Conservation (phyloP, 1,284 basidiomycete species). For the Xerocomus minutiporus region DNA sequence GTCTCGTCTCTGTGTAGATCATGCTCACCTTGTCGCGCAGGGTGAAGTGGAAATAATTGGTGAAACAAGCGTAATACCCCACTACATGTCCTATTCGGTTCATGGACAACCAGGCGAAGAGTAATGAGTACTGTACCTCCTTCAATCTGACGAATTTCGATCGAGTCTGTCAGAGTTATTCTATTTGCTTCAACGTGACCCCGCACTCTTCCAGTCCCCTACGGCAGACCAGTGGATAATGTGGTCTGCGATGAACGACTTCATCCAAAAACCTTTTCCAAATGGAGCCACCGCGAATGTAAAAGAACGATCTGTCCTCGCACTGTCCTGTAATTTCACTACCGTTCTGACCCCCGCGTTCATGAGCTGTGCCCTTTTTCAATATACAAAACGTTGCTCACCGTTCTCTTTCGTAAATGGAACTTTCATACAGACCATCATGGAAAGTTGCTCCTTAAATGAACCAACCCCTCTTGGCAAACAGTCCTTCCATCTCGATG, state of each 20-base stretch:
- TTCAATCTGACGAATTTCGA: slow-evolving; percentile 27
- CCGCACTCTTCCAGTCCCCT: no score
- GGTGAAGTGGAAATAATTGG: slow-evolving; percentile 21
- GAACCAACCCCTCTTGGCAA: slow-evolving; percentile 12
- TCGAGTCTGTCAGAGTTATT: slow-evolving; percentile 3
- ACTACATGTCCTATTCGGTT: slow-evolving; percentile 19
- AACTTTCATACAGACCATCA: slow-evolving; percentile 2
- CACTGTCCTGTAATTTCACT: slow-evolving; percentile 1
- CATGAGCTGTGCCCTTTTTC: slow-evolving; percentile 7
- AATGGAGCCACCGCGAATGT: background rate
- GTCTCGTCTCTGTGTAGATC: background rate
- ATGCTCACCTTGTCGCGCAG: slow-evolving; percentile 10
- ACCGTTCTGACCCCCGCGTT: background rate
- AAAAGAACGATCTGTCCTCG: background rate
- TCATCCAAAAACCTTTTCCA: no score
- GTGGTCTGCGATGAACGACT: no score
- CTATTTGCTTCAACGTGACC: background rate
- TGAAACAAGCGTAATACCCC: slow-evolving; percentile 31
- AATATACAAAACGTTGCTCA: background rate
- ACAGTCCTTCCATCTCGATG: slow-evolving; percentile 2
- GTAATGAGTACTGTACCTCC: slow-evolving; percentile 34
- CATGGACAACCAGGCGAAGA: slow-evolving; percentile 20
- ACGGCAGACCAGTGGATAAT: no score
- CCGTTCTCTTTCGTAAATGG: slow-evolving; percentile 6
- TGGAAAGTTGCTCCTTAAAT: slow-evolving; percentile 13